A percentile compares a stretch with the other conserved stretches of the same genome.
Evolutionary conservation across 1,284 basidiomycete species (phyloP).

Genomic region (Ganoderma lingzhi): DNA sequence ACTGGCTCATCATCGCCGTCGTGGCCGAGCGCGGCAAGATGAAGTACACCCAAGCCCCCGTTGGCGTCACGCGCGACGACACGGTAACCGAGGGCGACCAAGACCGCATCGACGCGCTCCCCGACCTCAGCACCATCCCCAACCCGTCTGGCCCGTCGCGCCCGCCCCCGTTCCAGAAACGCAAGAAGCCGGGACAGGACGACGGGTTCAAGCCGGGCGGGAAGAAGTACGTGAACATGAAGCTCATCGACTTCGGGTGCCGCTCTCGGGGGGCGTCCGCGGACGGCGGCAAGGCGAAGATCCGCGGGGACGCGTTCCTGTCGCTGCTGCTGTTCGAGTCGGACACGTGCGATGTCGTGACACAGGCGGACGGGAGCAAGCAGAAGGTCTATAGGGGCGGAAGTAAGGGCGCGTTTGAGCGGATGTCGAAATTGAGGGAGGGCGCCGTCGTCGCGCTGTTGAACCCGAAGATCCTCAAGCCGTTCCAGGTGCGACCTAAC

Average conservation of each 20-base stretch:
- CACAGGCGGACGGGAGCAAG: conserved; percentile 55
- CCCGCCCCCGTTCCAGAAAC: conserved; percentile 43
- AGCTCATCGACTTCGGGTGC: conserved; percentile 84
- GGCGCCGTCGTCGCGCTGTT: conserved; percentile 92
- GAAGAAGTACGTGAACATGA: conserved; percentile 89
- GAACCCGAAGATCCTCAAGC: conserved; percentile 89
- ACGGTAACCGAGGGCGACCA: conserved; percentile 47
- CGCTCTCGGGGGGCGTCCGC: conserved; percentile 57
- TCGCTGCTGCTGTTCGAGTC: conserved; percentile 90
- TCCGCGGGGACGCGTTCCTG: conserved; percentile 85
- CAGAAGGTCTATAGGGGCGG: conserved; percentile 85
- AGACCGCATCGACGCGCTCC: conserved; percentile 37
- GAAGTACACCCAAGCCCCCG: conserved; percentile 70
- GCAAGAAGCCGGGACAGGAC: conserved; percentile 44
- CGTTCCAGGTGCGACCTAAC: conserved; percentile 67
- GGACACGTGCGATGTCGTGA: conserved; percentile 68
- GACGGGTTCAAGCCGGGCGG: conserved; percentile 55
- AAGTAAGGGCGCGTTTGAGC: conserved; percentile 92
- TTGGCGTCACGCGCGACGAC: conserved; percentile 58
- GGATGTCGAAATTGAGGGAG: conserved; percentile 83
- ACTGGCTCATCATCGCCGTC: conserved; percentile 92
- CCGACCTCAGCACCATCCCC: conserved; percentile 28
- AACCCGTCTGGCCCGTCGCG: conserved; percentile 31
- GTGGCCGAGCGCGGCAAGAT: conserved; percentile 86
- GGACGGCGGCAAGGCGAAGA: conserved; percentile 60